These are phyloP conservation scores for Sugiyamaella chiloensis DNA, from an alignment of 805 yeast species.

Conservation along the genomic window DNA sequence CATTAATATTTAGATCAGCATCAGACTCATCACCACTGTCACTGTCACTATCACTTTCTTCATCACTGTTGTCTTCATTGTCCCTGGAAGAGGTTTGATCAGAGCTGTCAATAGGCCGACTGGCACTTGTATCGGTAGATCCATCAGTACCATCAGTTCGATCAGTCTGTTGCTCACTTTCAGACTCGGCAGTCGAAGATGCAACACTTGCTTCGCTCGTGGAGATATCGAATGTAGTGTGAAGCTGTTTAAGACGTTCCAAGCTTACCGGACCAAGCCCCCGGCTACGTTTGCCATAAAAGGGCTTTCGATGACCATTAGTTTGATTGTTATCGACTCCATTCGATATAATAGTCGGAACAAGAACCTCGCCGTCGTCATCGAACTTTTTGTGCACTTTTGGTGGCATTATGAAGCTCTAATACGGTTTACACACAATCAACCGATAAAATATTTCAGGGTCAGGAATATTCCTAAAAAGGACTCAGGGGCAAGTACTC, in stretches of 20 bases:
- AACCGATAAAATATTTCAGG: constrained; percentile 3
- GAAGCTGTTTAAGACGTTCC: constrained; percentile 14
- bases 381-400: constrained; percentile 25
- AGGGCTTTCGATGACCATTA: constrained; percentile 1
- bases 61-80: not conserved
- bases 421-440: not conserved
- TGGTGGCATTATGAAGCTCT: constrained; percentile 23
- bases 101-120: not conserved
- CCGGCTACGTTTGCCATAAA: constrained; percentile 3
- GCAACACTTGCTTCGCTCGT: constrained; percentile 17
- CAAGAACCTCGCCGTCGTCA: constrained; percentile 17
- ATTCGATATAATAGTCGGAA: no score
- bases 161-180: not conserved
- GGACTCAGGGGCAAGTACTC: constrained; percentile 3
- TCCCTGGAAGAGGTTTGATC: not conserved
- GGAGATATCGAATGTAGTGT: constrained; percentile 7
- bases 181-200: constrained; percentile 1
- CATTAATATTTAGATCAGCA: not conserved
- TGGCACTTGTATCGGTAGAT: not conserved
- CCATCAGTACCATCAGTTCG: not conserved
- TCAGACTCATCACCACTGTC: not conserved
- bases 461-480: not conserved
- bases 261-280: constrained; percentile 19
- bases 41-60: not conserved
- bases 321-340: no score